phyloP scores from a whole-genome alignment of 495 filamentous ascomycete species.

The Hypoxylon perforatum region DNA sequence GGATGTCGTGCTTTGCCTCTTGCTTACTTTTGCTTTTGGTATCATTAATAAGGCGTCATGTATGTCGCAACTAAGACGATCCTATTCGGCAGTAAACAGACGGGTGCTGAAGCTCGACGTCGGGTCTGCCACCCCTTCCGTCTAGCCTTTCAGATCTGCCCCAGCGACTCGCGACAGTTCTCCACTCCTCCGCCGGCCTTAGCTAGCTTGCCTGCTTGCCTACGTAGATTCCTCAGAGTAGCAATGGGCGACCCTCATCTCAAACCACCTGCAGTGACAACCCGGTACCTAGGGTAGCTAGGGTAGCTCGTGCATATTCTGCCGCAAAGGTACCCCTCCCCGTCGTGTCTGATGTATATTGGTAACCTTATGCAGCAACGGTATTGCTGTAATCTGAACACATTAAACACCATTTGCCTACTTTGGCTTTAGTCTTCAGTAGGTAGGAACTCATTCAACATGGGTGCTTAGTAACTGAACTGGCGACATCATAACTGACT shows the following conservation, averaged over 20 bases:
- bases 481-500: no score
- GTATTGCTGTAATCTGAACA: conserved; percentile 11
- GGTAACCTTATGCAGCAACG: conserved; percentile 11
- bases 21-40: conserved; percentile 28
- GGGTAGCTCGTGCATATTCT: conserved; percentile 7
- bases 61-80: conserved; percentile 22
- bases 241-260: conserved; percentile 25
- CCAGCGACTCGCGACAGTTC: conserved; percentile 10
- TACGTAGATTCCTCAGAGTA: conserved; percentile 17
- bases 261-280: conserved; percentile 3
- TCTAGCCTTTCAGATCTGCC: neutral
- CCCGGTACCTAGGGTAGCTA: conserved; percentile 11
- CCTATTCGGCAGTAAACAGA: conserved; percentile 10
- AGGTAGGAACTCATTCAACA: neutral
- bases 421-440: neutral
- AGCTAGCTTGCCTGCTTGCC: no score
- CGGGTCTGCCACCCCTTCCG: neutral
- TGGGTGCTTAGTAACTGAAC: neutral
- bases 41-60: conserved; percentile 29
- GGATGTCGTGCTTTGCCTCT: conserved; percentile 27
- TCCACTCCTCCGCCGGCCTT: conserved; percentile 18
- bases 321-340: conserved; percentile 15
- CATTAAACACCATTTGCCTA: neutral
- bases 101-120: conserved; percentile 12
- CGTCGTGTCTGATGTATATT: conserved; percentile 29